A percentile compares a stretch with the other conserved stretches of the same genome.
phyloP scores from a whole-genome alignment of 768 basidiomycete species.

The Tubosaeta sp. region DNA sequence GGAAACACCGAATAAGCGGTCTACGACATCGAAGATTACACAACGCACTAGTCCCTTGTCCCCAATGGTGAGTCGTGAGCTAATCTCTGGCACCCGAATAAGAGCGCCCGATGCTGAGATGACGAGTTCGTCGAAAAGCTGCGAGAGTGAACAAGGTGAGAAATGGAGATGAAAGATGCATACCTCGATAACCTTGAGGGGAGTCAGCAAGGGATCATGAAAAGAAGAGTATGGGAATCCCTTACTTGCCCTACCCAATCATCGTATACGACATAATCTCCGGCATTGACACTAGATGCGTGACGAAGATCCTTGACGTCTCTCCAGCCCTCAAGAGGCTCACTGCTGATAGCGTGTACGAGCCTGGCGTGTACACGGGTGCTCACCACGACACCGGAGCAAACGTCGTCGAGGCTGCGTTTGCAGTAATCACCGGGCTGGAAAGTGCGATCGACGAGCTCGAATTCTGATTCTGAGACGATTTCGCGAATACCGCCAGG shows the following conservation, averaged over 20 bases:
- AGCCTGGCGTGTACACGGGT: slow-evolving; percentile 61
- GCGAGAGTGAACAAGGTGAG: slow-evolving; percentile 12
- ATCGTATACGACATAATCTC: slow-evolving; percentile 77
- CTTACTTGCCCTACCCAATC: slow-evolving; percentile 90
- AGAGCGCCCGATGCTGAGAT: slow-evolving; percentile 65
- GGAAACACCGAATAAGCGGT: slow-evolving; percentile 2
- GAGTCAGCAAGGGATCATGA: slow-evolving; percentile 8
- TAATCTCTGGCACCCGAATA: slow-evolving; percentile 73
- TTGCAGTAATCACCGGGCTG: slow-evolving; percentile 82
- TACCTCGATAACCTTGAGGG: slow-evolving; percentile 70
- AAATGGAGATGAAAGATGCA: slow-evolving; percentile 14
- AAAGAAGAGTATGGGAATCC: slow-evolving; percentile 6
- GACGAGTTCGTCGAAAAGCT: slow-evolving; percentile 83
- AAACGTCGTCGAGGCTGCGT: slow-evolving; percentile 65
- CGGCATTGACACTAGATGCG: slow-evolving; percentile 60
- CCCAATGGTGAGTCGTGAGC: slow-evolving; percentile 70
- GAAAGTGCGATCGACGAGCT: slow-evolving; percentile 72
- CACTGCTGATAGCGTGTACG: slow-evolving; percentile 68
- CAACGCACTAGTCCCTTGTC: slow-evolving; percentile 65
- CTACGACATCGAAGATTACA: neutral
- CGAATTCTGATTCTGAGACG: slow-evolving; percentile 61
- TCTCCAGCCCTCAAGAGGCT: slow-evolving; percentile 60
- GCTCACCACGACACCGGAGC: slow-evolving; percentile 70
- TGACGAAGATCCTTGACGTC: slow-evolving; percentile 53
- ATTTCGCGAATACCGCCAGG: slow-evolving; percentile 58